phyloP scores from a whole-genome alignment of 2,329 filamentous ascomycete genomes.

The Emergomyces pasteurianus region DNA sequence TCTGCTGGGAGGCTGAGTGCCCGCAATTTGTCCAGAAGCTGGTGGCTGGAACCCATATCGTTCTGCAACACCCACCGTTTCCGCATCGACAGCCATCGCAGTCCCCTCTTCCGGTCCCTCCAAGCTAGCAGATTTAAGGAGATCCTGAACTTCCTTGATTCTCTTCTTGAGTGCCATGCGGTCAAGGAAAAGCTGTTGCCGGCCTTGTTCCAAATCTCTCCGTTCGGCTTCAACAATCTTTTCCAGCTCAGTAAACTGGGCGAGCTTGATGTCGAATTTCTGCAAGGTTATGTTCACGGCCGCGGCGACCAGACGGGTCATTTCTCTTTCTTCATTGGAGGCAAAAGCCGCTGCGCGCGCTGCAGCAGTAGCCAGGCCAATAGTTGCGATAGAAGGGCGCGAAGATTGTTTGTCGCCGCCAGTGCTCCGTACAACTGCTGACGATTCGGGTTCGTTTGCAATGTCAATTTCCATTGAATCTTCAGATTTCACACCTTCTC shows the following conservation, averaged over 20 bases:
- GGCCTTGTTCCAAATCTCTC: slow-evolving; percentile 78
- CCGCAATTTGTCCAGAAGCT: slow-evolving; percentile 19
- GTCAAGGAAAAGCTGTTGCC: slow-evolving; percentile 89
- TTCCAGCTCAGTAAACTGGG: slow-evolving; percentile 96
- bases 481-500: slow-evolving; percentile 39
- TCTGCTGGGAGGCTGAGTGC: slow-evolving; percentile 30
- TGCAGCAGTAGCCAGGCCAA: slow-evolving; percentile 75
- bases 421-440: slow-evolving; percentile 33
- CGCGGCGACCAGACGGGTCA: slow-evolving; percentile 83
- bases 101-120: slow-evolving; percentile 32
- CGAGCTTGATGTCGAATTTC: slow-evolving; percentile 89
- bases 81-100: slow-evolving; percentile 23
- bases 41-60: slow-evolving; percentile 31
- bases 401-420: slow-evolving; percentile 33
- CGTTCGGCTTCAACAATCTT: slow-evolving; percentile 82
- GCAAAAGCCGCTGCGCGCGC: slow-evolving; percentile 78
- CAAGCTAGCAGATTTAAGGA: slow-evolving; percentile 39
- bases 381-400: slow-evolving; percentile 51
- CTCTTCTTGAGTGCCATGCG: slow-evolving; percentile 80
- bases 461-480: slow-evolving; percentile 48
- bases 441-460: slow-evolving; percentile 19
- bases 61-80: slow-evolving; percentile 22
- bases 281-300: slow-evolving; percentile 89
- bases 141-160: slow-evolving; percentile 69
- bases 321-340: slow-evolving; percentile 92